A percentile compares a stretch with the other conserved stretches of the same genome.
These are phyloP conservation scores for Allium cepa DNA, from an alignment of 106 monocot species.

Conservation along the genomic window DNA sequence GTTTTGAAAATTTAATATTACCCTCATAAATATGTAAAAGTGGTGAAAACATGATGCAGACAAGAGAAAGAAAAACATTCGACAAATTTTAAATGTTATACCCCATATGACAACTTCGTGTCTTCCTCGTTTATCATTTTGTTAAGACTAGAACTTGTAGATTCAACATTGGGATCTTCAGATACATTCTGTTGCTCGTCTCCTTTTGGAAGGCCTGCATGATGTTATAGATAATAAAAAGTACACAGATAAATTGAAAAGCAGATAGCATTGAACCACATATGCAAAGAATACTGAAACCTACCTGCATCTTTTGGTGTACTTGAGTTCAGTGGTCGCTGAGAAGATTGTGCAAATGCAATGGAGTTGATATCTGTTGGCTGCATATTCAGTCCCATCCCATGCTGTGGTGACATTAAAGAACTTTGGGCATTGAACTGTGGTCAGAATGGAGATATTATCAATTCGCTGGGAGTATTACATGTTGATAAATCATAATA, in stretches of 20 bases:
- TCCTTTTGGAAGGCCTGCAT: conserved; percentile 21
- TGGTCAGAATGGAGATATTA: not conserved
- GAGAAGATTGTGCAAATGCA: conserved; percentile 7
- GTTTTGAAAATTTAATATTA: no score
- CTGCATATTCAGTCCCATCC: conserved; percentile 10
- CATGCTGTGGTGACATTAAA: conserved; percentile 9
- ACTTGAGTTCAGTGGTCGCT: conserved; percentile 4
- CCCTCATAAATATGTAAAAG: no score
- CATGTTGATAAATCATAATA: no score
- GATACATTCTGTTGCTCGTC: conserved; percentile 51
- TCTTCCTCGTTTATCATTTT: conserved; percentile 65
- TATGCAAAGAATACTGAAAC: not conserved
- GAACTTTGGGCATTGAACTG: conserved; percentile 15
- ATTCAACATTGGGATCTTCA: conserved; percentile 58
- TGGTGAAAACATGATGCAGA: no score
- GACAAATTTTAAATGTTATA: conserved; percentile 11
- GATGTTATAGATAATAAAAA: conserved; percentile 21
- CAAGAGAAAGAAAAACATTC: no score
- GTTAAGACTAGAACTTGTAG: conserved; percentile 35
- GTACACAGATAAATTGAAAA: conserved; percentile 9
- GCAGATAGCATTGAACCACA: not conserved
- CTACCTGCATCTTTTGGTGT: conserved; percentile 11
- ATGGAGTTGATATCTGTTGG: conserved; percentile 8
- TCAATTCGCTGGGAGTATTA: no score
- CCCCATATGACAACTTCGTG: conserved; percentile 46